Evolutionary conservation across 2,329 filamentous ascomycete species (phyloP), one percentile per base, ranked within the genome.

Genomic region (Exophiala calicioides): DNA sequence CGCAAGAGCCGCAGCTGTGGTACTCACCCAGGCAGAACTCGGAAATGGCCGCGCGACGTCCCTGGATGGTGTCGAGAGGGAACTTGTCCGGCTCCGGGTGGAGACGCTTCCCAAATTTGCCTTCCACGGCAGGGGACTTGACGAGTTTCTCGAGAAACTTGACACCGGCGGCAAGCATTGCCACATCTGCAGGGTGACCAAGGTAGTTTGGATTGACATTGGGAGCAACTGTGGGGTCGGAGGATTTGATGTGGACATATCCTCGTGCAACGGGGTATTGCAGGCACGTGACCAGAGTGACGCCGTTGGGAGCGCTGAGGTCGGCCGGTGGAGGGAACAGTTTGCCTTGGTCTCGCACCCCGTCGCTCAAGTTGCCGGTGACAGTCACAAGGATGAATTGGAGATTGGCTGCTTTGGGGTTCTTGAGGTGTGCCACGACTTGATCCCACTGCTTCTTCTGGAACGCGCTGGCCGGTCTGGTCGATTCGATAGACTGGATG

Each of bases 181-280:
- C 62, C 12, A 65, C 62, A 49, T 77, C 73, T 0, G 69, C 65
- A n/a, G 65, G 55, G 23, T 70, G 62, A 0, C 62, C 64, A 4
- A 77, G 61, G 53, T 65, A 76, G 44, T 68, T 68, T 0, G 74
- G 72, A 51, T 77, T 64, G 44, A 74, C 67, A 18, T 66, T 55
- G 0, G 74, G 73, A 1, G 60, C 56, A 7, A 65, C 64, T 1
- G 58, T 51, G 0, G 60, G 61, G 3, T 65, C 61, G 21, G 43
- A 19, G 19, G 46, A 52, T 13, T 44, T 52, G 38, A 78, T 68
- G 48, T 79, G 76, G 7, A 79, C 64, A 2, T 65, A 70, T 0
- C 77, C 77, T 3, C 66, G 62, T 0, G 73, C 72, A 21, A 76
- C 76, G 0, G 77, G 76, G 58, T 78, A 76, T 49, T 78, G 75